Evolutionary conservation across 75 land plant genomes (phyloP).

Genomic region (Ceratopteris richardii): DNA sequence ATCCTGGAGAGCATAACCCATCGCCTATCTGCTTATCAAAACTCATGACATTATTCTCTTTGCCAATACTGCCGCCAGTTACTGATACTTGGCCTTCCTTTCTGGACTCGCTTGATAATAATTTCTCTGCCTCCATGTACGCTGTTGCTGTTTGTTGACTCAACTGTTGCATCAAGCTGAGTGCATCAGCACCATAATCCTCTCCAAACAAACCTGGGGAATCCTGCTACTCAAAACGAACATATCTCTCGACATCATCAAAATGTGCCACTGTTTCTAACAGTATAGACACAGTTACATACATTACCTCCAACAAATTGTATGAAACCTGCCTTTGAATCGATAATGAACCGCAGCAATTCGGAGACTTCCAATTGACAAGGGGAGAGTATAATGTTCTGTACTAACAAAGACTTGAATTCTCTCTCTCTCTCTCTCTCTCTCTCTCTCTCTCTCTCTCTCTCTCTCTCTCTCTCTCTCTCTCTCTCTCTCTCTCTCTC

Average conservation of each 20-base stretch:
- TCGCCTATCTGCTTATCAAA: neutral
- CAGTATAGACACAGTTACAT: too few relatives aligned
- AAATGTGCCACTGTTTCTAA: too few relatives aligned
- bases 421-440: too few relatives aligned
- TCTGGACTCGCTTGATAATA: slow-evolving; percentile 34
- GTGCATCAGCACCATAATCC: slow-evolving; percentile 53
- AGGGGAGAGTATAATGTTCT: neutral
- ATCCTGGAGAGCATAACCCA: neutral
- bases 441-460: too few relatives aligned
- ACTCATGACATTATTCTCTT: neutral
- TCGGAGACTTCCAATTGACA: slow-evolving; percentile 1
- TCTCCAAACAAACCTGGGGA: neutral
- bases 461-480: too few relatives aligned
- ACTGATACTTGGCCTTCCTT: neutral
- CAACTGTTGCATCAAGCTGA: slow-evolving; percentile 70
- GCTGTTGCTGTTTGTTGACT: slow-evolving; percentile 66
- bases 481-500: too few relatives aligned
- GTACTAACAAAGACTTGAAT: neutral
- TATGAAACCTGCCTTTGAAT: too few relatives aligned
- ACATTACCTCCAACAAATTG: too few relatives aligned
- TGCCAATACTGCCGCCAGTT: neutral
- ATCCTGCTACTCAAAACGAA: slow-evolving; percentile 1
- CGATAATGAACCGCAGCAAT: too few relatives aligned
- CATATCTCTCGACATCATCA: too few relatives aligned
- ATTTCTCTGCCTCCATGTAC: slow-evolving; percentile 50